Conservation (phyloP, 2,329 filamentous ascomycete genomes). For the Diaporthe velutina region DNA sequence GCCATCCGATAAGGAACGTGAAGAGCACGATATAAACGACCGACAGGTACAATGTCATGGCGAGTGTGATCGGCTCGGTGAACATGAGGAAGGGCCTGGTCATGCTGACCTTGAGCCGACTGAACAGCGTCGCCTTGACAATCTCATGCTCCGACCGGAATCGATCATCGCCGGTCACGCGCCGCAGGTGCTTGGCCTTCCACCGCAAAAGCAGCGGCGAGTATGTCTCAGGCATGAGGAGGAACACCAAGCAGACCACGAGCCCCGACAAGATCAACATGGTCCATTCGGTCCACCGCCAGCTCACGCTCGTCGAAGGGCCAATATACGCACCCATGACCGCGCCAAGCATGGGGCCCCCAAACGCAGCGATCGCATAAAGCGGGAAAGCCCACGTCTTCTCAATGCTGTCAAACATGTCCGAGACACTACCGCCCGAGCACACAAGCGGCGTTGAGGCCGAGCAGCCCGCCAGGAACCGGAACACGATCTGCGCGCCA, state of each 20-base stretch:
- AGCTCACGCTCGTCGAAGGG: slow-evolving; percentile 63
- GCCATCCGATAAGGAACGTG: slow-evolving; percentile 65
- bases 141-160: slow-evolving; percentile 76
- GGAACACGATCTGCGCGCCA: slow-evolving; percentile 57
- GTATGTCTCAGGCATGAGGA: slow-evolving; percentile 78
- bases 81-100: slow-evolving; percentile 56
- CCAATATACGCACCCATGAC: slow-evolving; percentile 74
- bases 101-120: slow-evolving; percentile 61
- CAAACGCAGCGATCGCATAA: slow-evolving; percentile 59
- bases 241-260: slow-evolving; percentile 66
- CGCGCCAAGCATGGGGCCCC: slow-evolving; percentile 56
- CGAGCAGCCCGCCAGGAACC: slow-evolving; percentile 61
- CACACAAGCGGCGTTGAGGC: slow-evolving; percentile 59
- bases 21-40: slow-evolving; percentile 67
- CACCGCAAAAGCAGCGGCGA: slow-evolving; percentile 66
- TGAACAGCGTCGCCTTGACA: slow-evolving; percentile 62
- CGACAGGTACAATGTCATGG: slow-evolving; percentile 63
- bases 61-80: slow-evolving; percentile 54
- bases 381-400: slow-evolving; percentile 56
- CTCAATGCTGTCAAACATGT: slow-evolving; percentile 52
- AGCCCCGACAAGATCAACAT: slow-evolving; percentile 73
- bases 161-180: slow-evolving; percentile 71
- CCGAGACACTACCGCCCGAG: slow-evolving; percentile 57
- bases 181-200: slow-evolving; percentile 71
- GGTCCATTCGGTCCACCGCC: slow-evolving; percentile 76